A percentile compares a stretch with the other conserved stretches of the same genome.
phyloP scores from a whole-genome alignment of 306 rosid genomes.

The Rubus idaeus region DNA sequence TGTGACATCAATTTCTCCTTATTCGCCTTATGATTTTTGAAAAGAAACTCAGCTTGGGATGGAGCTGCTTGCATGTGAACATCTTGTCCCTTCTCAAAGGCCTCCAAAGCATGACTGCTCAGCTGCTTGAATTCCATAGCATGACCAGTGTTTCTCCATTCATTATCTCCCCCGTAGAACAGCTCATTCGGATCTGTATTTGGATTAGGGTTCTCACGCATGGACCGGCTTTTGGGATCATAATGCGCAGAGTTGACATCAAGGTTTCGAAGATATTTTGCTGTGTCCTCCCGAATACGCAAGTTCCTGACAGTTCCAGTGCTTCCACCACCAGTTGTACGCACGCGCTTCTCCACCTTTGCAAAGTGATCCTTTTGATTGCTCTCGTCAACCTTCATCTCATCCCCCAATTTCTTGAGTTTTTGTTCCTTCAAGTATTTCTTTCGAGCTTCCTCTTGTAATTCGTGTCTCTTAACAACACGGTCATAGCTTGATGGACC shows the following conservation, averaged over 20 bases:
- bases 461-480: background rate
- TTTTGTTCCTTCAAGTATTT: background rate
- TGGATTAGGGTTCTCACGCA: background rate
- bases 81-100: slow-evolving; percentile 70
- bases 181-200: background rate
- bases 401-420: background rate
- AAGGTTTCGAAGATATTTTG: background rate
- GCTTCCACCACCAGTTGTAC: slow-evolving; percentile 49
- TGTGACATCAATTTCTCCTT: slow-evolving; percentile 54
- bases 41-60: slow-evolving; percentile 25
- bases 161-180: background rate
- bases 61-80: slow-evolving; percentile 70
- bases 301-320: slow-evolving; percentile 69
- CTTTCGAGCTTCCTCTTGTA: background rate
- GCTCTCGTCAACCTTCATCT: slow-evolving; percentile 47
- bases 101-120: slow-evolving; percentile 58
- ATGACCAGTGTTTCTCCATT: slow-evolving; percentile 47
- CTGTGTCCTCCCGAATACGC: background rate
- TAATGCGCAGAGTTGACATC: background rate
- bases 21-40: slow-evolving; percentile 47
- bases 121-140: slow-evolving; percentile 61
- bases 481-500: background rate
- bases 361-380: slow-evolving; percentile 58
- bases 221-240: background rate
- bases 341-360: slow-evolving; percentile 53